Base-by-base conservation (phyloP, 2,329 filamentous ascomycete genomes). In the Talaromyces verruculosus region DNA sequence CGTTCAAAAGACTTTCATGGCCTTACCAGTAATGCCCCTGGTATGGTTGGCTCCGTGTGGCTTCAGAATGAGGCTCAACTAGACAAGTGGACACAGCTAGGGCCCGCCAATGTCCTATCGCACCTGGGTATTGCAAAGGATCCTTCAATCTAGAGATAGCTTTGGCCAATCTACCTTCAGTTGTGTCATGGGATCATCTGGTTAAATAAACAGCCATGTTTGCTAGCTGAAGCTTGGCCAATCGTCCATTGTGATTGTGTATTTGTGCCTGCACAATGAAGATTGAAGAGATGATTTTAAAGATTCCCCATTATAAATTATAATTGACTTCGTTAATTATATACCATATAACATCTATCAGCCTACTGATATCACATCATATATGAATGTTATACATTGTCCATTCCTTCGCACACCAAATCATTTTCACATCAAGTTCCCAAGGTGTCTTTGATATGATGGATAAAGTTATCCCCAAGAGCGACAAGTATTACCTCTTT, bases 21-120 rank as follows among this genome's bases (percentile, higher is more conserved):
- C 25, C 28, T 61, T 30, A 61, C 39, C 7, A 45, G 58, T 28
- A 47, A 61, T 33, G 35, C 39, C 5, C 39, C 58, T 33, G 58
- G 58, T 33, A 47, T 35, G 25, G 22, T 47, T 35, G 22, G 58
- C 8, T 61, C 58, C 45, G 25, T 61, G 28, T 61, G 58, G 58
- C 45, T 47, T 33, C 58, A 61, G 5, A 61, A 47, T 35, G 58
- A 61, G 25, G 39, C 58, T 61, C 58, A 47, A 45, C 17, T 47
- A 37, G 39, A 61, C 4, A 47, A 35, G 45, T 61, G 58, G 41
- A 33, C 15, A 1, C 39, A 61, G 25, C 39, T 61, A 22, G 58
- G 58, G 15, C 58, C 25, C 17, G 33, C 22, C 6, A 61, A 47
- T 28, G 41, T 47, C 39, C 19, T 61, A 15, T 61, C 39, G 19